Evolutionary conservation across 495 filamentous ascomycete genomes (phyloP), one percentile per base, ranked within the genome.

Genomic region (Penicillium mononematosum): DNA sequence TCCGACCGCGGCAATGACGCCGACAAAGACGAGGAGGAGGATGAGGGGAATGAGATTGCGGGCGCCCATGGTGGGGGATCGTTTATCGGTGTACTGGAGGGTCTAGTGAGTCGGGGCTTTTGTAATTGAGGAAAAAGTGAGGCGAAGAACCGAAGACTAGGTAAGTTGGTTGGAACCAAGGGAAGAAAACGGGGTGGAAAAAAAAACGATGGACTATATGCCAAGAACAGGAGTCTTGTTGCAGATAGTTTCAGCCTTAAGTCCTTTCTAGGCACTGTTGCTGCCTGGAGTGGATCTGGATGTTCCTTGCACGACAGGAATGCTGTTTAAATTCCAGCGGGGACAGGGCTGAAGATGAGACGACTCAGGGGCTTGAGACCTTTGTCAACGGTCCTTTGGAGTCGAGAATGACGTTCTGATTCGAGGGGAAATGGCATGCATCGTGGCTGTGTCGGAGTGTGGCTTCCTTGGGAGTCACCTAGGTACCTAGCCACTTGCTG

Each of bases 11-110:
- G 76, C 88, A 59, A 83, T 67, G 50, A 81, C 72, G 58, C 66
- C 75, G 46, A 92, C 68, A 44, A 93, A 65, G 58, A 85, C 49
- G 65, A 95, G 66, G 46, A 92, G 83, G 69, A 95, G 76, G 58
- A 92, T 58, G 32, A 96, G 82, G 41, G 92, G 90, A 55, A 92
- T 47, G 46, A 93, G 66, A 60, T 83, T 85, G 62, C 82, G 53
- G 53, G 53, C 44, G 32, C 53, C 53, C 53, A 55, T 55, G 38
- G 48, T 46, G 38, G 27, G 29, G 29, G 20, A 4, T 48, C 10
- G 6, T 38, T 52, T 41, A 19, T 38, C 5, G 31, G 10, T 14
- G 11, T 48, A 38, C 38, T 11, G 45, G 58, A 20, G 34, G 22
- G 45, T 19, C 16, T 34, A 19, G 3, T 8, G 19, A 41, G 14